Conservation (phyloP, 2,329 filamentous ascomycete genomes). For the Thelonectria rubi region DNA sequence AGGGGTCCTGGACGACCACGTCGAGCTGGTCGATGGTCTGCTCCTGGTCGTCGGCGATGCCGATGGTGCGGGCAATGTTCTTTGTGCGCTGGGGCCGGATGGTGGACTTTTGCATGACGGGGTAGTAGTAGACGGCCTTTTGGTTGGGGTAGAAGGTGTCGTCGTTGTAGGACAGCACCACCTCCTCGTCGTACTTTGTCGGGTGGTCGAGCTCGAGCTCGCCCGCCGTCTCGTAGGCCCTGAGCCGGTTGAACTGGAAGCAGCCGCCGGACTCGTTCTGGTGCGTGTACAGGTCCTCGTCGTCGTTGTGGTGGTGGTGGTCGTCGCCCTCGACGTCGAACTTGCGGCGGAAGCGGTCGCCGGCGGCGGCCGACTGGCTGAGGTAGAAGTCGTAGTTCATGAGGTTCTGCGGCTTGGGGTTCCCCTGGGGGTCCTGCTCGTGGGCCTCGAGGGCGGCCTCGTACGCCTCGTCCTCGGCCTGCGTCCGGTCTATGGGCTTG, state of each 20-base stretch:
- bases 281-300: constrained; percentile 64
- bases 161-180: constrained; percentile 67
- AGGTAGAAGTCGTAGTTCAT: constrained; percentile 76
- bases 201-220: constrained; percentile 65
- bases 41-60: constrained; percentile 58
- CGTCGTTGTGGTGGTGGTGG: constrained; percentile 49
- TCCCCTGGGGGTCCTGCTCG: constrained; percentile 64
- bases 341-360: constrained; percentile 66
- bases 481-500: constrained; percentile 65
- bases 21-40: constrained; percentile 65
- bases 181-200: constrained; percentile 71
- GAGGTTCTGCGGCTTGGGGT: constrained; percentile 64
- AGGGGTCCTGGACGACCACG: constrained; percentile 63
- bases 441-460: constrained; percentile 61
- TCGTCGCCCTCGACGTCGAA: constrained; percentile 67
- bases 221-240: constrained; percentile 71
- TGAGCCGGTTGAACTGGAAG: constrained; percentile 69
- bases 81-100: constrained; percentile 71
- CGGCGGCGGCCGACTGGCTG: constrained; percentile 57
- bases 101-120: constrained; percentile 70
- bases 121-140: constrained; percentile 73
- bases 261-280: constrained; percentile 57
- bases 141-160: constrained; percentile 59
- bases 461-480: constrained; percentile 63
- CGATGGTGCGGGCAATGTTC: constrained; percentile 66